These are phyloP conservation scores for Talaromyces atroroseus DNA, from an alignment of 2,329 filamentous ascomycete genomes.

Conservation along the genomic window DNA sequence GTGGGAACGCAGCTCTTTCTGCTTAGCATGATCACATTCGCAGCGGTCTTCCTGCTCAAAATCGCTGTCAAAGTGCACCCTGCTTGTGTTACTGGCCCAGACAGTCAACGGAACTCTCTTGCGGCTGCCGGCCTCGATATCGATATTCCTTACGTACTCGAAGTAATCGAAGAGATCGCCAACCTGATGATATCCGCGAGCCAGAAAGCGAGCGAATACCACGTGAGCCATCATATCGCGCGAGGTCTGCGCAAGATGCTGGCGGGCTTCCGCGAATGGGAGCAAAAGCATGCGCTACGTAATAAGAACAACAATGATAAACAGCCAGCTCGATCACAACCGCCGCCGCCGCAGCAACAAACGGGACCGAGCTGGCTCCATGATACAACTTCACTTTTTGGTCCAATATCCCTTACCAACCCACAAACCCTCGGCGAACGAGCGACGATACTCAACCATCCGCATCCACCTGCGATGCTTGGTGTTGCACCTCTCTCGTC, in stretches of 20 bases:
- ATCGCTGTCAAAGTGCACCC: constrained; percentile 38
- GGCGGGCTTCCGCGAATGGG: constrained; percentile 35
- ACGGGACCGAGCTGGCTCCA: constrained; percentile 18
- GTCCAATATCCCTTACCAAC: constrained; percentile 32
- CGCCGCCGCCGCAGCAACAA: constrained; percentile 18
- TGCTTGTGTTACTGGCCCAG: constrained; percentile 27
- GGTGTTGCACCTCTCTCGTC: constrained; percentile 36
- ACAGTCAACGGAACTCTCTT: constrained; percentile 34
- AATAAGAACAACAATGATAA: background rate
- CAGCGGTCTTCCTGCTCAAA: constrained; percentile 42
- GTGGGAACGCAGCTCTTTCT: constrained; percentile 43
- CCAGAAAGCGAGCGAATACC: constrained; percentile 35
- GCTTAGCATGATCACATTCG: constrained; percentile 45
- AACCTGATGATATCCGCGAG: constrained; percentile 37
- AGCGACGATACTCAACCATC: constrained; percentile 28
- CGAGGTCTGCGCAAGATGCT: constrained; percentile 37
- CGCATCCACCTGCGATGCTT: constrained; percentile 30
- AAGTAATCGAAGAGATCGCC: constrained; percentile 29
- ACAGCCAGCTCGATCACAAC: constrained; percentile 14
- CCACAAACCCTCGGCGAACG: constrained; percentile 32
- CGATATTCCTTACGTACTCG: constrained; percentile 32
- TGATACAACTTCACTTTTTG: constrained; percentile 30
- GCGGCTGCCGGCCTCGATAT: constrained; percentile 31
- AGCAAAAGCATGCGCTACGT: constrained; percentile 25
- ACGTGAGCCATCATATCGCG: constrained; percentile 37